Evolutionary conservation across 2,329 filamentous ascomycete genomes (phyloP), one percentile per base, ranked within the genome.

Genomic region (Penicillium brevicompactum): DNA sequence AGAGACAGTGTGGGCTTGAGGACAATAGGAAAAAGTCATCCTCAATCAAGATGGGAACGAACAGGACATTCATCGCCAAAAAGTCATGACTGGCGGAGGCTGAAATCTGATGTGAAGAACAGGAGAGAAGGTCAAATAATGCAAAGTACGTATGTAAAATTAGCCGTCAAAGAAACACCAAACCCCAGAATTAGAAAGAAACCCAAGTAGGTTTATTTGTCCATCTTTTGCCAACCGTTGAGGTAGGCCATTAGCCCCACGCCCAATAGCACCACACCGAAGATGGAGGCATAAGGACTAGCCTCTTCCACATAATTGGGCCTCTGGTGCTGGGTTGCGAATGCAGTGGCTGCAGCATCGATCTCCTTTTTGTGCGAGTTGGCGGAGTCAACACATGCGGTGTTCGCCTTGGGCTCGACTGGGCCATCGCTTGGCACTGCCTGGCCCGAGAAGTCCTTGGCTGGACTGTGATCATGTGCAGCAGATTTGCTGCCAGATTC

Each of bases 161-260:
- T 49, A 49, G 40, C 50, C 46, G 34, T 45, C 51, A 44, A 51
- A 53, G 58, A 57, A 62, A 58, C 55, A 59, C 60, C 57, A 37
- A 56, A 54, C 52, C 57, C 59, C 57, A 58, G 31, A 60, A 58
- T 16, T 53, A 59, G 53, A 57, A 57, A 46, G 21, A 30, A 51
- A 34, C 32, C 51, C 44, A 58, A 47, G 41, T 42, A 37, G 34
- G 27, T 46, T 67, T 70, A 81, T 69, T 75, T 76, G 57, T 82
- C 80, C 51, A 76, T 71, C 66, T 80, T 81, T 67, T 91, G 88
- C 89, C 89, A 93, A 49, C 88, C 88, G 68, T 94, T 94, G 64
- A 94, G 81, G 74, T 92, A 92, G 41, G 89, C 89, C 90, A 94
- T 94, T 61, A 94, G 73, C 13, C 90, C 89, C 77, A 94, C 88